Conservation (phyloP, 2,329 filamentous ascomycete species). For the Fusarium sp. region DNA sequence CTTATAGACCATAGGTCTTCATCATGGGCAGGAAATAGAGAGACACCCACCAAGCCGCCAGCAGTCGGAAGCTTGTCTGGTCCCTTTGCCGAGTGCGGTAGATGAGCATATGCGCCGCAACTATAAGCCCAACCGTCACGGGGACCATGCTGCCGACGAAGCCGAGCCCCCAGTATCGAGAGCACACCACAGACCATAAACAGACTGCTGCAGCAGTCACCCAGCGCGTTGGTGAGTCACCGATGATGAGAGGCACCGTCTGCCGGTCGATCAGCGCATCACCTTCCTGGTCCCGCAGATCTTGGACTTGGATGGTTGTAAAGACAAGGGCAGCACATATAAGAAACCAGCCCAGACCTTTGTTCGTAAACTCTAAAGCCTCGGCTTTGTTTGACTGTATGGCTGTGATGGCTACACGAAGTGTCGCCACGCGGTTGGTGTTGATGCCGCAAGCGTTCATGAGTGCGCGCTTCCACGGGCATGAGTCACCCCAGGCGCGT, state of each 20-base stretch:
- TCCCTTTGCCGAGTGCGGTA: slow-evolving; percentile 14
- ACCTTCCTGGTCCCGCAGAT: slow-evolving; percentile 40
- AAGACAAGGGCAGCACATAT: slow-evolving; percentile 36
- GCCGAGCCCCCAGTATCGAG: slow-evolving; percentile 29
- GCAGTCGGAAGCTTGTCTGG: slow-evolving; percentile 29
- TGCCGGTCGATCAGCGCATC: slow-evolving; percentile 37
- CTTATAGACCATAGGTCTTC: slow-evolving; percentile 11
- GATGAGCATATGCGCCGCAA: slow-evolving; percentile 31
- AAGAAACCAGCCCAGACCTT: slow-evolving; percentile 31
- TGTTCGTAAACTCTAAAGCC: slow-evolving; percentile 25
- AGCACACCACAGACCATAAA: slow-evolving; percentile 34
- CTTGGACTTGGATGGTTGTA: slow-evolving; percentile 42
- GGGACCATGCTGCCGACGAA: slow-evolving; percentile 8
- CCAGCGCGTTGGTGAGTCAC: slow-evolving; percentile 35
- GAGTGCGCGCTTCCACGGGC: slow-evolving; percentile 41
- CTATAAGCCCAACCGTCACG: slow-evolving; percentile 3
- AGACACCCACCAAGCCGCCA: slow-evolving; percentile 33
- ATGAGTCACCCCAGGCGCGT: slow-evolving; percentile 44
- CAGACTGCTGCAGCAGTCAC: slow-evolving; percentile 24
- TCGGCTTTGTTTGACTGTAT: slow-evolving; percentile 5
- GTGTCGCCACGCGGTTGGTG: slow-evolving; percentile 34
- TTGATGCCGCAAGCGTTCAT: slow-evolving; percentile 38
- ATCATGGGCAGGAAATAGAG: slow-evolving; percentile 34
- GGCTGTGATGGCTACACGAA: slow-evolving; percentile 21
- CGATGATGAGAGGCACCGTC: slow-evolving; percentile 38